Base-by-base conservation (phyloP, 148 eudicot genomes). In the Diospyros kaki region DNA sequence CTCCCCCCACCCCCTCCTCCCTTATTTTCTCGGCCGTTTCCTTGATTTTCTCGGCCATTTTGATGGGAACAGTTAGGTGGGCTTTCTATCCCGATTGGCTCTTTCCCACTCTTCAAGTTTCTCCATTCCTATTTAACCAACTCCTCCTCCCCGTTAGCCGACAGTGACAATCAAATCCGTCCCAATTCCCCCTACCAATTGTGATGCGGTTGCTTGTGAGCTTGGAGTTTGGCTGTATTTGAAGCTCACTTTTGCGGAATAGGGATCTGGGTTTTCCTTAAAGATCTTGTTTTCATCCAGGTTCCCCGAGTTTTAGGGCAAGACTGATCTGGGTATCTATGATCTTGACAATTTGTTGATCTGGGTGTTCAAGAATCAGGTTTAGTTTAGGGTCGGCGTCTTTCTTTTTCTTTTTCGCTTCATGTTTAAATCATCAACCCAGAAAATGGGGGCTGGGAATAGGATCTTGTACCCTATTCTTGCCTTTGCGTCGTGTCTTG, bases 391-490 rank as follows among this genome's bases (percentile, higher is more conserved):
- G 40, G 14, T 38, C 3, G n/a, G 14, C 28, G 28, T 28, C 28
- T 28, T 28, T 28, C 28, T 28, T 28, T 58, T 71, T 72, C 2
- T 77, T 64, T 3, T 63, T 39, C 9, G 45, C 74, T 70, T 66
- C 41, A 54, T 79, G 81, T 81, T 84, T 70, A 76, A 80, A 63
- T 65, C 72, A 68, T 11, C 69, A 39, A 48, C 2, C 42, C 42
- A 65, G 55, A 88, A 62, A 77, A 89, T 85, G 92, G 10, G 73
- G 41, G 80, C 89, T 64, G 84, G 87, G 58, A 90, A 86, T 81
- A 88, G 92, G 66, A 48, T 86, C 54, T 84, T 90, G 18, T 86
- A 84, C 86, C 97, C 97, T 52, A 73, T 86, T 6, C 52, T 92
- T 42, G 97, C 92, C 0, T 76, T 89, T 48, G 88, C 87, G 3